Evolutionary conservation across 768 basidiomycete genomes (phyloP).

Genomic region (Cystofilobasidium capitatum): DNA sequence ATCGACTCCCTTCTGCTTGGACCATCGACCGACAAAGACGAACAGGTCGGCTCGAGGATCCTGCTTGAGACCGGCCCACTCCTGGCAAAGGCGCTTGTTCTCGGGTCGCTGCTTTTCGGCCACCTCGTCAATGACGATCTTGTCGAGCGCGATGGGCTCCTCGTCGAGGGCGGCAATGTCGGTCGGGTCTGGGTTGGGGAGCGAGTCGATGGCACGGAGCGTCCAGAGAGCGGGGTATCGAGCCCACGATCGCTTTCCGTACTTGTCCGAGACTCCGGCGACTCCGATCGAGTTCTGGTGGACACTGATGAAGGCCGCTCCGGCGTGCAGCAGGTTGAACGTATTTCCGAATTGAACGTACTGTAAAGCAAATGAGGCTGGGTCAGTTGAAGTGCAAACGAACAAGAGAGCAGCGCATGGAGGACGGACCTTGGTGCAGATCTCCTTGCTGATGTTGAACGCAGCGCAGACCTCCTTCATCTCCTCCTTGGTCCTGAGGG

Average conservation of each 20-base stretch:
- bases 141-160: slow-evolving; percentile 57
- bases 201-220: slow-evolving; percentile 83
- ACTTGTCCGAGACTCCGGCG: slow-evolving; percentile 95
- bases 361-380: slow-evolving; percentile 16
- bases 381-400: neutral
- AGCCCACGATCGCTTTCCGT: slow-evolving; percentile 93
- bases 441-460: slow-evolving; percentile 92
- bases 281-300: slow-evolving; percentile 92
- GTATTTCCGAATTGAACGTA: slow-evolving; percentile 98
- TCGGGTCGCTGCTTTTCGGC: slow-evolving; percentile 84
- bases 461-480: slow-evolving; percentile 98
- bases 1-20: slow-evolving; percentile 95
- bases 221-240: slow-evolving; percentile 95
- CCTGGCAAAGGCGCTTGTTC: slow-evolving; percentile 80
- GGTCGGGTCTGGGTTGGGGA: slow-evolving; percentile 74
- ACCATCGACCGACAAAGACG: slow-evolving; percentile 96
- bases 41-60: slow-evolving; percentile 82
- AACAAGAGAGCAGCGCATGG: neutral
- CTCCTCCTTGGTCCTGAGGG: slow-evolving; percentile 89
- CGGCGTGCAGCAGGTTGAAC: slow-evolving; percentile 89
- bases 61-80: slow-evolving; percentile 89
- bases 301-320: slow-evolving; percentile 78
- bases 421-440: slow-evolving; percentile 61
- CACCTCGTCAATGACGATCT: slow-evolving; percentile 64
- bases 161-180: slow-evolving; percentile 90